Percentiles rank a stretch among this genome's conserved stretches.
Evolutionary conservation across 2,329 filamentous ascomycete genomes (phyloP).

Genomic region (Phyllosticta citriasiana): DNA sequence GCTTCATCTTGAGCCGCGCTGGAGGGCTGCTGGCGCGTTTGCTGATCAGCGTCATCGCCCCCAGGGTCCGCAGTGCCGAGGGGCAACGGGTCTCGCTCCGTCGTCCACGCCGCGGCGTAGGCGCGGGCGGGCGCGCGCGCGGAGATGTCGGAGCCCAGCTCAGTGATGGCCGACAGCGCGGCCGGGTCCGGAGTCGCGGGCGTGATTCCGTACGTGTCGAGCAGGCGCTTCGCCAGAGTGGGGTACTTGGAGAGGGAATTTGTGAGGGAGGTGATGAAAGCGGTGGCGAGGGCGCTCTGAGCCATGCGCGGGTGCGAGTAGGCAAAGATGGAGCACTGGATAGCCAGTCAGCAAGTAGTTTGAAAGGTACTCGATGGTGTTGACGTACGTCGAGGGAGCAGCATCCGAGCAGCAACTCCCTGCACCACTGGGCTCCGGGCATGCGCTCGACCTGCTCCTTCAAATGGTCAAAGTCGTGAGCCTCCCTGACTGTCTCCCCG

Average conservation of each 20-base stretch:
- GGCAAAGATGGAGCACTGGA: not conserved
- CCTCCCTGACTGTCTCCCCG: not conserved
- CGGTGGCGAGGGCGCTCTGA: slow-evolving; percentile 19
- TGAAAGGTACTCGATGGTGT: not conserved
- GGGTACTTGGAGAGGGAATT: slow-evolving; percentile 20
- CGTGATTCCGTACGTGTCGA: slow-evolving; percentile 33
- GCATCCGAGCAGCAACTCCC: slow-evolving; percentile 39
- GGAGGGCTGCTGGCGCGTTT: not conserved
- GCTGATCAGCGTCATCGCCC: not conserved
- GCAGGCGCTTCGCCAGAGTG: slow-evolving; percentile 16
- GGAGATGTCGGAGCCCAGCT: slow-evolving; percentile 36
- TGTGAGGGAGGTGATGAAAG: slow-evolving; percentile 26
- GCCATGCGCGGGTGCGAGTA: not conserved
- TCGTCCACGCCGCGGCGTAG: slow-evolving; percentile 29
- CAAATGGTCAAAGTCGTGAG: slow-evolving; percentile 12
- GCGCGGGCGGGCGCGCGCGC: slow-evolving; percentile 36
- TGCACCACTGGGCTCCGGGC: slow-evolving; percentile 36
- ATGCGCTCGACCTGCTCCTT: slow-evolving; percentile 13
- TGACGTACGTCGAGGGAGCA: slow-evolving; percentile 35
- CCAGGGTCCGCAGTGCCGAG: not conserved
- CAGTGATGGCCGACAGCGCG: slow-evolving; percentile 33
- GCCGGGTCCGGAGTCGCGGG: slow-evolving; percentile 28
- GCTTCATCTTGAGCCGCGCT: slow-evolving; percentile 2
- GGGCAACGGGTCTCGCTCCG: not conserved
- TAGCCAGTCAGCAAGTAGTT: not conserved